phyloP scores from a whole-genome alignment of 371 early-diverging fungal genomes.

The Actinomortierella ambigua region DNA sequence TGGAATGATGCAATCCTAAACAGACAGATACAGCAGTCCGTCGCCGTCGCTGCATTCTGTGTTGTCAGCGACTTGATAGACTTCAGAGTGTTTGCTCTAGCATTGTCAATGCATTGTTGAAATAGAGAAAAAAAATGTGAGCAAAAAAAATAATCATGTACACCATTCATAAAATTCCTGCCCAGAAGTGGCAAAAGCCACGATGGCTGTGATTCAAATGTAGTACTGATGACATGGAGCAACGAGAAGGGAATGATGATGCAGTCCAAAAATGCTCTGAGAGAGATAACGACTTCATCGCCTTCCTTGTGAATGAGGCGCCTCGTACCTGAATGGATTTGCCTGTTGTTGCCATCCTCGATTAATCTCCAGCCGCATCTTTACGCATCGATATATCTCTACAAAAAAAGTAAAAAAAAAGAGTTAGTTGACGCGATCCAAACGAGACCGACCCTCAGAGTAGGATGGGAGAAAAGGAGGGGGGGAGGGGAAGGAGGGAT shows the following conservation, averaged over 20 bases:
- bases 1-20: slow-evolving; percentile 89
- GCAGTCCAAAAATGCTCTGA: too few relatives aligned
- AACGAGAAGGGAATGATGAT: too few relatives aligned
- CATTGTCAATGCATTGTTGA: not conserved
- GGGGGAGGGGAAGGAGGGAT: slow-evolving; percentile 4
- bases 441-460: not conserved
- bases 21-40: slow-evolving; percentile 96
- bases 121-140: too few relatives aligned
- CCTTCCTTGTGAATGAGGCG: too few relatives aligned
- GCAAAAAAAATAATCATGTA: too few relatives aligned
- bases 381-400: slow-evolving; percentile 78
- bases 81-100: slow-evolving; percentile 44
- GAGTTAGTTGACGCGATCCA: not conserved
- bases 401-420: slow-evolving; percentile 6
- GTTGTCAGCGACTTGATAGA: slow-evolving; percentile 36
- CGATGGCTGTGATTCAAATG: too few relatives aligned
- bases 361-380: slow-evolving; percentile 82
- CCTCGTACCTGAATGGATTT: slow-evolving; percentile 55
- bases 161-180: too few relatives aligned
- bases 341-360: slow-evolving; percentile 67
- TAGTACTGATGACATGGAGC: too few relatives aligned
- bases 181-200: too few relatives aligned
- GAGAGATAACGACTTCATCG: too few relatives aligned
- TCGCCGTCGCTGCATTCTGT: slow-evolving; percentile 38
- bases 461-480: slow-evolving; percentile 1